These are phyloP conservation scores for Atkinsonella texensis DNA, from an alignment of 2,329 filamentous ascomycete species.

Conservation along the genomic window DNA sequence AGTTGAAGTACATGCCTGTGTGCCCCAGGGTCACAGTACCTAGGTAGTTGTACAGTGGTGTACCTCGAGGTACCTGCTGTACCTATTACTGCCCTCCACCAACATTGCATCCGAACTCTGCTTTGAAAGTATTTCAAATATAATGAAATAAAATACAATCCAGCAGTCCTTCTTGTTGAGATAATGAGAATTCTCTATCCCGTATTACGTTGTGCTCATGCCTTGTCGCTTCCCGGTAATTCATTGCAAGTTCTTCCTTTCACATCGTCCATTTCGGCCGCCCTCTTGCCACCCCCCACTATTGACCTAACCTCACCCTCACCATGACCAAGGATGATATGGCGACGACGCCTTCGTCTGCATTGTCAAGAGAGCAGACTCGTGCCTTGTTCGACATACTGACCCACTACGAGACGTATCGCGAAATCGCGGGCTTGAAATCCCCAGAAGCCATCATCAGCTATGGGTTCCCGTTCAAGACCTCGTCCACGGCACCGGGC, in stretches of 20 bases:
- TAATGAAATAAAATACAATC: no score
- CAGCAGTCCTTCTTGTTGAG: no score
- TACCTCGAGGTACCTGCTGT: no score
- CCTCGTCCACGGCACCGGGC: conserved; percentile 11
- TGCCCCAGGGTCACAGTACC: no score
- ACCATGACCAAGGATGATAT: not conserved
- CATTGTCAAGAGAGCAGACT: conserved; percentile 24
- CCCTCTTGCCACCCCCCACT: not conserved
- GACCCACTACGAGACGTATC: conserved; percentile 46
- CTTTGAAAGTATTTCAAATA: no score
- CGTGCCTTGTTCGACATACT: conserved; percentile 47
- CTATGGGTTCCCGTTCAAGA: conserved; percentile 59
- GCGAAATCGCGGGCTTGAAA: conserved; percentile 64
- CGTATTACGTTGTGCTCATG: no score
- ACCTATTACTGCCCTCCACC: no score
- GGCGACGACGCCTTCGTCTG: not conserved
- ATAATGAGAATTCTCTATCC: no score
- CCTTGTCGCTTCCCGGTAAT: not conserved
- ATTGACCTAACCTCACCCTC: not conserved
- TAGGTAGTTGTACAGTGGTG: no score
- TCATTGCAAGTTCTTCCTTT: not conserved
- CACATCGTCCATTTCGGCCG: not conserved
- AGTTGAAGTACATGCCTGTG: no score
- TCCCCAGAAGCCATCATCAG: conserved; percentile 47
- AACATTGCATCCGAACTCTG: no score